Evolutionary conservation across 202 grass and related monocot genomes (phyloP).

Genomic region (Schoenoplectus triqueter): DNA sequence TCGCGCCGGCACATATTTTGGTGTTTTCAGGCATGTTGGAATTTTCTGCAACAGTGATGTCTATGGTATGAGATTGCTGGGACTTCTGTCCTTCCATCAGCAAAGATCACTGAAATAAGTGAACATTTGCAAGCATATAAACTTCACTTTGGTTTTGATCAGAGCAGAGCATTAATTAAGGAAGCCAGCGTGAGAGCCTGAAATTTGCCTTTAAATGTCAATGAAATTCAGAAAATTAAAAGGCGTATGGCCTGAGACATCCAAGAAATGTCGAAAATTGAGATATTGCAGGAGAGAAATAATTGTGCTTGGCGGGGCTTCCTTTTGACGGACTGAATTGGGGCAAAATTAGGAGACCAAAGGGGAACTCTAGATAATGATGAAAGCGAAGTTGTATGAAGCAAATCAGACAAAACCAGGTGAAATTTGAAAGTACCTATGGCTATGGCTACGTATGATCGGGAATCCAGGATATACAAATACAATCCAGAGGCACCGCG

Average conservation of each 20-base stretch:
- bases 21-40: neutral
- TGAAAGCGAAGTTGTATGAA: too few species aligned
- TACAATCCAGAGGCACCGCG: too few species aligned
- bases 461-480: too few species aligned
- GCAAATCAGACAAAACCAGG: too few species aligned
- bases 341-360: too few species aligned
- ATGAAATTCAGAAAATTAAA: neutral
- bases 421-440: too few species aligned
- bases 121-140: neutral
- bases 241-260: neutral
- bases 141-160: neutral
- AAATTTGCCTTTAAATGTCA: neutral
- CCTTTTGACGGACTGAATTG: too few species aligned
- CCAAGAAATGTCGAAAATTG: neutral
- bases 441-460: too few species aligned
- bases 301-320: too few species aligned
- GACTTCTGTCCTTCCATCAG: slow-evolving; percentile 18
- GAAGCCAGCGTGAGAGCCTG: neutral
- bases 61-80: slow-evolving; percentile 43
- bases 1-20: slow-evolving; percentile 41
- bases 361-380: too few species aligned
- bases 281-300: too few species aligned
- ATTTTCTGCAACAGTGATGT: slow-evolving; percentile 29
- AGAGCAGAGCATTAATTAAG: neutral
- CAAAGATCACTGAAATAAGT: neutral